Evolutionary conservation across 441 rosid genomes (phyloP), one percentile per base, ranked within the genome.

Genomic region (Macaranga tanarius): DNA sequence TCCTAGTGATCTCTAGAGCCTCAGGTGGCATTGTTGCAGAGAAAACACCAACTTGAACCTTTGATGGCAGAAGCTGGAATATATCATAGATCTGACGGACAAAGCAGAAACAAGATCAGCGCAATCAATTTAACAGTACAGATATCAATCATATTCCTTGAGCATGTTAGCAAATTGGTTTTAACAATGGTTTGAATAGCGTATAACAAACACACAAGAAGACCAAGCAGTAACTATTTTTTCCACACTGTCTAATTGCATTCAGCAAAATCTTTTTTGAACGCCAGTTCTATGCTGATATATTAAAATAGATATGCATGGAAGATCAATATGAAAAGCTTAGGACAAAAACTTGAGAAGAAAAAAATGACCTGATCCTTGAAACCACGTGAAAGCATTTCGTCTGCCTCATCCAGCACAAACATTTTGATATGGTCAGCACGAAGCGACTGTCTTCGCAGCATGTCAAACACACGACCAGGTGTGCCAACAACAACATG

Each of bases 401-500:
- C 91, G 85, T 91, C 95, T 19, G 95, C 92, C 73, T 91, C 94
- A 78, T 91, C 97, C 79, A 90, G 77, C 11, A 92, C 92, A 72
- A 90, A 90, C 91, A 88, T 92, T 74, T 74, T 90, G 73, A 92
- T 92, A 78, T 77, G 50, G 75, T 92, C 93, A 63, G 92, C 79
- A 7, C 89, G 90, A 48, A 92, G 90, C 23, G 95, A 88, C 57
- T 90, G 93, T 67, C 95, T 84, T 54, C 89, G 75, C 73, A 91
- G 75, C 96, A 91, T 89, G 83, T 91, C 94, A 77, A 91, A 91
- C 7, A 91, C 96, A 83, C 92, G 97, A 48, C 97, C 93, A 56
- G 95, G 97, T 40, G 95, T 90, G 13, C 95, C 97, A 60, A 92
- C 95, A 47, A 92, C 93, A 72, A 88, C 95, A 78, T 90, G 93